These are phyloP conservation scores for Pseudonitzschia delicatissima DNA, from an alignment of 108 stramenopile genomes.

Conservation along the genomic window DNA sequence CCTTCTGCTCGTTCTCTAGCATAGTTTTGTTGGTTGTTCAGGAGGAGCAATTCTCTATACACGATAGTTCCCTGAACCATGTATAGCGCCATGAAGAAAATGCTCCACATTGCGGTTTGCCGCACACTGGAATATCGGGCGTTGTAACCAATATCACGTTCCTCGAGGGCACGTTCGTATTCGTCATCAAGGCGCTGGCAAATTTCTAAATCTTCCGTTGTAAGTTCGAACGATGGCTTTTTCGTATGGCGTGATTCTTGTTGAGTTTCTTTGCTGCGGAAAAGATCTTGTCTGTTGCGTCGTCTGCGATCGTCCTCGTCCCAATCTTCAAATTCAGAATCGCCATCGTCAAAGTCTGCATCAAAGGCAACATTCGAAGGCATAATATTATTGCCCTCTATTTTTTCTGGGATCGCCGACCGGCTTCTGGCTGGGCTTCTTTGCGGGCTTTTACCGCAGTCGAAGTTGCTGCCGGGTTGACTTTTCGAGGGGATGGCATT, in stretches of 20 bases:
- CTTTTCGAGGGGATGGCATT: slow-evolving; percentile 3
- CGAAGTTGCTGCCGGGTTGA: neutral
- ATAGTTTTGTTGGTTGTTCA: slow-evolving; percentile 8
- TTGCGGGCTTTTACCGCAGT: neutral
- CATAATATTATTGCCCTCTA: too few relatives aligned
- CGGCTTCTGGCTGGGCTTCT: neutral
- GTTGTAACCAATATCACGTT: slow-evolving; percentile 79
- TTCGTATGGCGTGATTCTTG: neutral
- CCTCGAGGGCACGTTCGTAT: slow-evolving; percentile 74
- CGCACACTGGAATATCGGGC: slow-evolving; percentile 70
- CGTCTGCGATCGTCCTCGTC: neutral
- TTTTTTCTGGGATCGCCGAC: neutral
- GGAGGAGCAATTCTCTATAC: slow-evolving; percentile 24
- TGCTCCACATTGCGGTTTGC: slow-evolving; percentile 51
- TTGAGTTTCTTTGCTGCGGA: neutral
- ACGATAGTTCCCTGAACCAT: slow-evolving; percentile 64
- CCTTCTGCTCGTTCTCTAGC: slow-evolving; percentile 24
- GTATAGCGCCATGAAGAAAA: slow-evolving; percentile 57
- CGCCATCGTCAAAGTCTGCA: neutral
- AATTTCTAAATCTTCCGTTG: slow-evolving; percentile 50
- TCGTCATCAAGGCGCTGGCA: slow-evolving; percentile 70
- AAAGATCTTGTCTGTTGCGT: neutral
- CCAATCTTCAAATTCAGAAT: neutral
- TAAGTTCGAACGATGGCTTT: neutral
- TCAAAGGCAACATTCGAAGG: neutral